Base-by-base conservation (phyloP, 768 basidiomycete genomes). In the Lactarius quietus region DNA sequence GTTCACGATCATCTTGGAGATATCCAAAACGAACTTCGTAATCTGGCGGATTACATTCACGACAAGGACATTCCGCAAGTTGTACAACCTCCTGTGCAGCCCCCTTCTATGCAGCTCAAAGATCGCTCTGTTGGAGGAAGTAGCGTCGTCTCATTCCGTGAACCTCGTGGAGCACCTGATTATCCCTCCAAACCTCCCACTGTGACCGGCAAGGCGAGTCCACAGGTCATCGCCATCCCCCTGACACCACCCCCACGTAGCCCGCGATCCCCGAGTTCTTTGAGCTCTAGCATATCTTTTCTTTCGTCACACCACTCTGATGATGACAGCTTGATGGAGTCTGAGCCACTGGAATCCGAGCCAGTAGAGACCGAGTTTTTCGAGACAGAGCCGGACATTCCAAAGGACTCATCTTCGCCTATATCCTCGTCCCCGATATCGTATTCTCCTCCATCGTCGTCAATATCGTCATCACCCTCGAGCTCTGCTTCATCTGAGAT, bases 271-370 rank as follows among this genome's bases (percentile, higher is more conserved):
- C 76, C 79, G 5, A 76, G 74, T 39, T 79, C 79, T 6, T 56
- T 73, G 48, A 72, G 65, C 18, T 78, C 77, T 14, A 70, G 68
- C 7, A 68, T 72, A 62, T 84, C 83, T 0, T 85, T 80, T 71
- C 68, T 85, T 57, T 83, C 82, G 4, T 84, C 83, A 20, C 88
- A 89, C 66, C 87, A 92, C 67, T 93, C 92, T 0, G 91, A 93
- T 62, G 90, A 90, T 68, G 76, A 79, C 39, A 76, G 77, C 77
- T 65, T 79, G 73, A 72, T 82, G 78, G 79, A 72, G 64, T 70
- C 71, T n/a, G 78, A 78, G 64, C 67, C 74, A 12, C 75, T 52
- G 18, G 59, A 36, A 17, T 35, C 59, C 5, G 58, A 59, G 43
- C 23, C 75, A 20, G 72, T 82, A 78, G 79, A 73, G 65, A 70